These are phyloP conservation scores for Cnidoscolus chayamansa DNA, from an alignment of 441 rosid species.

Conservation along the genomic window DNA sequence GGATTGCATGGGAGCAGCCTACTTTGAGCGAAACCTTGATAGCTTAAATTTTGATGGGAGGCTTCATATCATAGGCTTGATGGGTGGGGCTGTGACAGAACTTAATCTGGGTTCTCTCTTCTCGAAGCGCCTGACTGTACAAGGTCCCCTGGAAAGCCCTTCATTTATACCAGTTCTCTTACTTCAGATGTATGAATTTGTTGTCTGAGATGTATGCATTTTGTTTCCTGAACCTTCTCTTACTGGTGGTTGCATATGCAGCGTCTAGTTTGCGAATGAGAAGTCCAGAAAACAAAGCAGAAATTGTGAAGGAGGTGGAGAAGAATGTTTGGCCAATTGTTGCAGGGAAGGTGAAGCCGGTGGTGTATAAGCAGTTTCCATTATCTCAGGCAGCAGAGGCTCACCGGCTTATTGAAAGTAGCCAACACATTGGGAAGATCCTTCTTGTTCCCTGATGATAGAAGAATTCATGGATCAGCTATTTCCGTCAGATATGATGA, in stretches of 20 bases:
- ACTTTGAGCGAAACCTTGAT: constrained; percentile 65
- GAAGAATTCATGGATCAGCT: background rate
- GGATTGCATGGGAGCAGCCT: constrained; percentile 78
- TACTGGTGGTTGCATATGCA: constrained; percentile 22
- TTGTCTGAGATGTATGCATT: background rate
- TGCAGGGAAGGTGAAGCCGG: constrained; percentile 67
- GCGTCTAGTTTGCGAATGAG: constrained; percentile 70
- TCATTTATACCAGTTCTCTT: background rate
- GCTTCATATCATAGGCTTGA: constrained; percentile 63
- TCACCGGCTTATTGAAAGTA: constrained; percentile 70
- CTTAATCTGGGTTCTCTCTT: constrained; percentile 50
- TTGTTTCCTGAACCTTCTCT: background rate
- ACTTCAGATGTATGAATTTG: too few species aligned
- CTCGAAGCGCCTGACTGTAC: constrained; percentile 70
- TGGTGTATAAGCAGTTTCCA: constrained; percentile 48
- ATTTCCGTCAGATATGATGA: background rate
- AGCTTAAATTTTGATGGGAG: constrained; percentile 75
- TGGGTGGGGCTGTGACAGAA: constrained; percentile 60
- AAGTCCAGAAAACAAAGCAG: constrained; percentile 60
- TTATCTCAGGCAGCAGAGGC: constrained; percentile 61
- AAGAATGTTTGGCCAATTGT: constrained; percentile 74
- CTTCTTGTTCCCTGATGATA: constrained; percentile 46
- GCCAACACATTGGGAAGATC: constrained; percentile 75
- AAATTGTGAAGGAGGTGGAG: constrained; percentile 63
- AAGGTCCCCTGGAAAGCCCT: constrained; percentile 39